These are phyloP conservation scores for Botrytis byssoidea DNA, from an alignment of 2,329 filamentous ascomycete species.

Conservation along the genomic window DNA sequence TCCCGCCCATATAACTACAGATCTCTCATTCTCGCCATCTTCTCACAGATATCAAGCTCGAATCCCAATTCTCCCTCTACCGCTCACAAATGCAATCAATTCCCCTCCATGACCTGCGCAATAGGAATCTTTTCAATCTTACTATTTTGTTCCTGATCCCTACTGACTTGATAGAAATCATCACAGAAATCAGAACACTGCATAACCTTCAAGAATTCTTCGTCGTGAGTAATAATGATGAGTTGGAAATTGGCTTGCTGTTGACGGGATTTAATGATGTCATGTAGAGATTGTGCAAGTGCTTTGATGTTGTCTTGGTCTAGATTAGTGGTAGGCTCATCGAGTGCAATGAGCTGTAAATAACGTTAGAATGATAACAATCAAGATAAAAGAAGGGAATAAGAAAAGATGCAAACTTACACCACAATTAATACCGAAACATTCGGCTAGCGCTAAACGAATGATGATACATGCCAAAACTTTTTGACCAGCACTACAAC, in stretches of 20 bases:
- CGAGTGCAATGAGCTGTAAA: conserved; percentile 77
- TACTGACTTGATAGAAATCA: conserved; percentile 81
- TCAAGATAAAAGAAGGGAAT: not conserved
- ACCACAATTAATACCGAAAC: conserved; percentile 93
- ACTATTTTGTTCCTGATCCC: conserved; percentile 83
- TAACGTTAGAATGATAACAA: conserved; percentile 12
- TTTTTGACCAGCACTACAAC: conserved; percentile 94
- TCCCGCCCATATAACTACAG: not conserved
- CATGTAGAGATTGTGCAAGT: conserved; percentile 78
- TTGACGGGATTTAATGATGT: conserved; percentile 80
- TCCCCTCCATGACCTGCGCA: conserved; percentile 15
- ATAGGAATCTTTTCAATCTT: conserved; percentile 60
- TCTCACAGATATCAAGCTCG: not conserved
- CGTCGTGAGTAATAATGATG: conserved; percentile 98
- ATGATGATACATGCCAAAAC: conserved; percentile 97
- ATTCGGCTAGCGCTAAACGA: conserved; percentile 90
- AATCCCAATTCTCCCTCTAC: not conserved
- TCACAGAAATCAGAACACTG: conserved; percentile 91
- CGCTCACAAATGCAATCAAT: not conserved
- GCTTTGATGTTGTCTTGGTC: conserved; percentile 93
- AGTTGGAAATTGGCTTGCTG: conserved; percentile 95
- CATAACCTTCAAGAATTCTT: conserved; percentile 93
- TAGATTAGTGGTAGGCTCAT: conserved; percentile 96
- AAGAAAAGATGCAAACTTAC: conserved; percentile 35
- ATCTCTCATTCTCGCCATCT: not conserved